phyloP scores from a whole-genome alignment of 129 eudicot species.

The Flaveria bidentis region DNA sequence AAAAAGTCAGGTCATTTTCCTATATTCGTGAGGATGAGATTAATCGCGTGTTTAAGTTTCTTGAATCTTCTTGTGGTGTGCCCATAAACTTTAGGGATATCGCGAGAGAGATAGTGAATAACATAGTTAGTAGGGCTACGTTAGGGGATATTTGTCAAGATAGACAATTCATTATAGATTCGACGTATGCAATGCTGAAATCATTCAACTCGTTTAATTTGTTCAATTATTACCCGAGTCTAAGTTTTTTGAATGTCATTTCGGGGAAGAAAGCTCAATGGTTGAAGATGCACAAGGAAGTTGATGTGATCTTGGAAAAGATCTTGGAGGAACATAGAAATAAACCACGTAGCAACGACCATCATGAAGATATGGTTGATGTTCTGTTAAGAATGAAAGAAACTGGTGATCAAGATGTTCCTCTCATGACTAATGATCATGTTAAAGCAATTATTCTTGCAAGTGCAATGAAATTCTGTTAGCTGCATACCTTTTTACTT shows the following conservation, averaged over 20 bases:
- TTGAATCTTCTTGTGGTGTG: neutral
- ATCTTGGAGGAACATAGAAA: slow-evolving; percentile 10
- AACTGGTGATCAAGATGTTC: slow-evolving; percentile 6
- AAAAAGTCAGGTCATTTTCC: neutral
- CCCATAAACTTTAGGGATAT: neutral
- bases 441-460: slow-evolving; percentile 20
- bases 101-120: neutral
- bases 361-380: slow-evolving; percentile 17
- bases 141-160: neutral
- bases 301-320: neutral
- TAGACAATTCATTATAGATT: neutral
- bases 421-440: slow-evolving; percentile 8
- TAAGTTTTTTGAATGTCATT: neutral
- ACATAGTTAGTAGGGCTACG: slow-evolving; percentile 1
- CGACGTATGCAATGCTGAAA: neutral
- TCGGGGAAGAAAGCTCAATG: neutral
- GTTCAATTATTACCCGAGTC: neutral
- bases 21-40: neutral
- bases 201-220: neutral
- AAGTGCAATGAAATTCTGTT: neutral
- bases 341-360: neutral
- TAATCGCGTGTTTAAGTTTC: neutral
- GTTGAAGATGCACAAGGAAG: neutral
- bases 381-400: slow-evolving; percentile 19
- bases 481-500: no score